These are phyloP conservation scores for Aspergillus fischeri DNA, from an alignment of 2,329 filamentous ascomycete species.

Conservation along the genomic window DNA sequence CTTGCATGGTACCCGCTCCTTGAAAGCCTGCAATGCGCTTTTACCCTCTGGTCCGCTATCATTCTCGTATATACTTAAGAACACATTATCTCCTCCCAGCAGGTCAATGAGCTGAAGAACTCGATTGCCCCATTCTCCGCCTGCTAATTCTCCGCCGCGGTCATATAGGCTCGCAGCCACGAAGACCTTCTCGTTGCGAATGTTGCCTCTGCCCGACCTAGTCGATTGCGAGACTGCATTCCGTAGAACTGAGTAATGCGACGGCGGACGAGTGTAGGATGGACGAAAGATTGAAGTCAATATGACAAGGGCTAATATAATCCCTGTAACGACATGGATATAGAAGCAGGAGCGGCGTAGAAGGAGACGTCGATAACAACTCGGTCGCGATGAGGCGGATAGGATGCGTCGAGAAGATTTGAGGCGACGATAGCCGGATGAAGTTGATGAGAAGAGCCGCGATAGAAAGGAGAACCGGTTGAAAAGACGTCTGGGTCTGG, in stretches of 20 bases:
- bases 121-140: constrained; percentile 60
- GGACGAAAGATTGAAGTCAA: constrained; percentile 49
- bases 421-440: constrained; percentile 29
- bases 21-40: constrained; percentile 52
- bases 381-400: constrained; percentile 18
- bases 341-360: constrained; percentile 30
- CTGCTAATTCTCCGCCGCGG: constrained; percentile 54
- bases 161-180: constrained; percentile 71
- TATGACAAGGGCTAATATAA: constrained; percentile 32
- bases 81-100: constrained; percentile 64
- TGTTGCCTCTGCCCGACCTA: constrained; percentile 45
- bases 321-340: constrained; percentile 22
- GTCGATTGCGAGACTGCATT: constrained; percentile 28
- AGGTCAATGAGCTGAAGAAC: constrained; percentile 61
- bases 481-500: constrained; percentile 21
- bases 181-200: constrained; percentile 62
- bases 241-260: constrained; percentile 47
- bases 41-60: constrained; percentile 57
- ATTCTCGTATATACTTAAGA: constrained; percentile 70
- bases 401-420: constrained; percentile 24
- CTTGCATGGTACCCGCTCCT: constrained; percentile 46
- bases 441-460: constrained; percentile 24
- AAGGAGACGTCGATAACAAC: constrained; percentile 25
- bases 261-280: constrained; percentile 53
- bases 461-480: constrained; percentile 23